Evolutionary conservation across 805 yeast species (phyloP), one percentile per base, ranked within the genome.

Genomic region (Lipomyces orientalis): DNA sequence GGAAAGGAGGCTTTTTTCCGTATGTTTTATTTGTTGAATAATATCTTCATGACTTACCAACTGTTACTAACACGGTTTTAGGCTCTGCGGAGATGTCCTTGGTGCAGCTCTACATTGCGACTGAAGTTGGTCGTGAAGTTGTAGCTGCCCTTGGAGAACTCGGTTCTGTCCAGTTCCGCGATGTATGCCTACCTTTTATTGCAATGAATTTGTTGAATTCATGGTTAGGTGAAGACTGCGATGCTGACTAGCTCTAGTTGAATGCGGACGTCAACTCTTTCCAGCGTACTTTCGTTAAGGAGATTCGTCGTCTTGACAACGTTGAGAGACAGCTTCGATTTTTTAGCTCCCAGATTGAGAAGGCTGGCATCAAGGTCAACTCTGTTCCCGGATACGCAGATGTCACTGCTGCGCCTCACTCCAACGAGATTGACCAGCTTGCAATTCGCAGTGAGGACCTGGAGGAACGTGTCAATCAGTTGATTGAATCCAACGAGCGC

Each of bases 51-150:
- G 12, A 4, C 16, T n/a, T 16, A 10, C 29, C 19, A 43, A 33
- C 54, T 34, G 35, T n/a, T 55, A 31, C 46, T 51, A 39, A 54
- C 49, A 22, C 31, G 8, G 9, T 19, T 12, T 31, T 43, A 68
- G 71, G 97, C 84, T 93, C 98, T 66, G 98, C 98, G 89, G 97
- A 91, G 76, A 96, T 95, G 98, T 87, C 97, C 60, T 85, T 93
- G 74, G 90, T 94, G 62, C 97, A 95, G 81, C 83, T 95, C 73
- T 94, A 91, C 78, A 87, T 95, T 67, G 94, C 98, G 8, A 88
- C 91, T 34, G 99, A 95, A 79, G 88, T 90, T 56, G 87, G 97
- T 7, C 83, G 98, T 70, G 97, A 93, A 67, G 87, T 92, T 51
- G 89, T 93, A n/a, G 86, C 91, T 66, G 86, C 91, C 34, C 81